Base-by-base conservation (phyloP, 2,329 filamentous ascomycete species). In the Albophoma yamanashiensis region DNA sequence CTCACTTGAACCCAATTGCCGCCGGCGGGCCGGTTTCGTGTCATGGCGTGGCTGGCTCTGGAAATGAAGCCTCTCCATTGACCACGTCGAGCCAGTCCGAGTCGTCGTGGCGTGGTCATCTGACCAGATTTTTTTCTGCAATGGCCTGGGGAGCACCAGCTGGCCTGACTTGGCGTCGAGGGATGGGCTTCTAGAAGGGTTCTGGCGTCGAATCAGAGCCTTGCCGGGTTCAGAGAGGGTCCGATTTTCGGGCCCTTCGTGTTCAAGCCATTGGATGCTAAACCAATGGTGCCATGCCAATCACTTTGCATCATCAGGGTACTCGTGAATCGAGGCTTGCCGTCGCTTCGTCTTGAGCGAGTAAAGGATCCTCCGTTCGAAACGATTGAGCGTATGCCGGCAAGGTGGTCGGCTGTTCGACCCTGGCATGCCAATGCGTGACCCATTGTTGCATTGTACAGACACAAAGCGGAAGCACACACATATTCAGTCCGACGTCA, bases 51-150 rank as follows among this genome's bases (percentile, higher is more conserved):
- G 43, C 34, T 45, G 58, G 50, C 50, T 53, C 50, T 53, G 31
- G 20, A 22, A 36, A 36, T 36, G 50, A 36, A 38, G 17, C 14
- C 50, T n/a, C 31, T 55, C 50, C 31, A 15, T 34, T 22, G 31
- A 36, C 58, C 58, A 59, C 58, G 58, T 59, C 52, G 47, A 59
- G 27, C 58, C 58, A 59, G 53, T 59, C 58, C 52, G 31, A 34
- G 40, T 40, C 34, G 52, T 50, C 22, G 58, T 59, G 40, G 58
- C 58, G 40, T 47, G 52, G 50, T 59, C 58, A 59, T 56, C 58
- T 59, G 58, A 56, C 58, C 58, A 1, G 40, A 31, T 22, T 53
- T 53, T 42, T n/a, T 31, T 43, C 52, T 59, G 42, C 58, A n/a
- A 31, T 40, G 47, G 52, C 31, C 52, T 9, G 58, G 39, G 31